Base-by-base conservation (phyloP, 495 filamentous ascomycete species). In the Trichocladium uniseriatum region DNA sequence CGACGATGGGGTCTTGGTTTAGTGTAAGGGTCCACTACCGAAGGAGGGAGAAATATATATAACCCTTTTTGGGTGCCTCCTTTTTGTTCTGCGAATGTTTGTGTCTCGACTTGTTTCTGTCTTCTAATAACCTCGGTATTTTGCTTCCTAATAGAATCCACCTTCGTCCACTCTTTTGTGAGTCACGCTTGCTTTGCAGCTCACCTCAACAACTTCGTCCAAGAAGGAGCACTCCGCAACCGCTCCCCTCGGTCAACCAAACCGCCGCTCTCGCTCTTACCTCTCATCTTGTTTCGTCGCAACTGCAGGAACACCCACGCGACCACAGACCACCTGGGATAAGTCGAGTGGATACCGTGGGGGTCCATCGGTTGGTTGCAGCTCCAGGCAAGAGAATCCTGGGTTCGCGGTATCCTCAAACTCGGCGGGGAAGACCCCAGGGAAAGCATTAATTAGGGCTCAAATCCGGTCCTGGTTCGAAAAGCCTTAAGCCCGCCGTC, bases 381-480 rank as follows among this genome's bases (percentile, higher is more conserved):
- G n/a, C 39, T 16, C 46, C 46, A 24, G 39, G 9, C 19, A 27
- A 19, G 21, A 28, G 20, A 39, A 19, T 31, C 38, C 29, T 14
- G 20, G 20, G 9, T 5, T 21, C 19, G 24, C 6, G n/a, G 14
- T 15, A 19, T 14, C 37, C 7, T 21, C 15, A 43, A 36, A 27
- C 6, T 7, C 49, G n/a, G 36, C 49, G 40, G 48, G 48, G 48
- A 44, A 45, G n/a, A 51, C 36, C 49, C 43, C n/a, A 15, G 19
- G 20, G n/a, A 39, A 31, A 48, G 19, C n/a, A 29, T 43, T 9
- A 31, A 31, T 51, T 29, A 14, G 16, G 34, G 22, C 14, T 31
- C 35, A 22, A 27, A 37, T n/a, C 35, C 14, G 13, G 14, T 6
- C 5, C 35, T 37, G 5, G 27, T 29, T 29, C 5, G n/a, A n/a